Evolutionary conservation across 768 basidiomycete species (phyloP).

Genomic region (Dentipellis fragilis): DNA sequence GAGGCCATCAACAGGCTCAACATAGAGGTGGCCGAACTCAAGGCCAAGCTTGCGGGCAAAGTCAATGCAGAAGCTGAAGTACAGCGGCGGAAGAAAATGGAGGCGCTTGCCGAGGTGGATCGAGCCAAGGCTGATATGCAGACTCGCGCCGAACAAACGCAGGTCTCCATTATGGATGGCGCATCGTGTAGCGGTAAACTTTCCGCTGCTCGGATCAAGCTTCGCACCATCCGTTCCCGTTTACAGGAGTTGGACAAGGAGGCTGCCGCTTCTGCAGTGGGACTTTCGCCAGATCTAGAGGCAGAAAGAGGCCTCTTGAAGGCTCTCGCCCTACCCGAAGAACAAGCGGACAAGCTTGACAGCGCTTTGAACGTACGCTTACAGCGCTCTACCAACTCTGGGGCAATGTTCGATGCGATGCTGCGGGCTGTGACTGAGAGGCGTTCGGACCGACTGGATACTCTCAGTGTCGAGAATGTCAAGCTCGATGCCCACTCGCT

Average conservation of each 20-base stretch:
- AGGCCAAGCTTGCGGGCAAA: conserved; percentile 74
- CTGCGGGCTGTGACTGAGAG: conserved; percentile 77
- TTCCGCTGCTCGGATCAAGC: conserved; percentile 56
- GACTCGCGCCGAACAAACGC: conserved; percentile 61
- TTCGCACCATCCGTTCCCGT: conserved; percentile 53
- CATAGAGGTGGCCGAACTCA: conserved; percentile 73
- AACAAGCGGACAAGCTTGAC: conserved; percentile 48
- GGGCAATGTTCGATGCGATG: conserved; percentile 77
- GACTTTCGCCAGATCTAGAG: conserved; percentile 48
- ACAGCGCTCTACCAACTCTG: conserved; percentile 63
- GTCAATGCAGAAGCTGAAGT: conserved; percentile 51
- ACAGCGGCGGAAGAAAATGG: conserved; percentile 54
- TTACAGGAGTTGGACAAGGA: conserved; percentile 45
- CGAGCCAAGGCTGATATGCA: conserved; percentile 65
- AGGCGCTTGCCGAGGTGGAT: conserved; percentile 65
- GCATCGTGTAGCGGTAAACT: conserved; percentile 66
- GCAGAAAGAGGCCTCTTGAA: conserved; percentile 64
- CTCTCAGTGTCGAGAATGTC: conserved; percentile 55
- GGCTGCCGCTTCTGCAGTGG: conserved; percentile 23
- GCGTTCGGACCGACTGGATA: conserved; percentile 70
- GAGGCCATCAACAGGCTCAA: conserved; percentile 89
- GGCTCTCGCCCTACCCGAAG: conserved; percentile 61
- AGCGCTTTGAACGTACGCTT: conserved; percentile 50
- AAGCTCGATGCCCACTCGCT: conserved; percentile 57
- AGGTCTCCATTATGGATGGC: conserved; percentile 63